Evolutionary conservation across 495 filamentous ascomycete genomes (phyloP), one percentile per base, ranked within the genome.

Genomic region (Pseudoneurospora amorphoporcata): DNA sequence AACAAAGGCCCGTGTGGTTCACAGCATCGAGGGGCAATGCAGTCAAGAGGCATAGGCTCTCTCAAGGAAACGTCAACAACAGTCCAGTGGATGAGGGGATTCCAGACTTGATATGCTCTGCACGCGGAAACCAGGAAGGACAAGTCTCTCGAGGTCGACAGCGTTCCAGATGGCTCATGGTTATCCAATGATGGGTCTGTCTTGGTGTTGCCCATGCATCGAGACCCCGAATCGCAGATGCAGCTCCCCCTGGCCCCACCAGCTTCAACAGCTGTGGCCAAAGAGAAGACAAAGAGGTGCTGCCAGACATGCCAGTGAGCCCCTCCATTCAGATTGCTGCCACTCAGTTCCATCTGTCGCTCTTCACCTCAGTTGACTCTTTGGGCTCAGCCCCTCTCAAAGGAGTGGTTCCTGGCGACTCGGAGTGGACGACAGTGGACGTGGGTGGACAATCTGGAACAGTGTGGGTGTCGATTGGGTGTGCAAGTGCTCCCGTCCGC

Each of bases 301-400:
- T 40, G 39, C 39, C 39, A 40, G 39, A 40, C 39, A 2, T 40
- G 39, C 39, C 39, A 53, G 45, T 43, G 73, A 69, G 61, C 72
- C 74, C 74, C 74, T 76, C 74, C 58, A 76, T 72, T 58, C 38
- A 58, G 9, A 38, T 72, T 41, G 73, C 53, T 58, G 69, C 74
- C 74, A 72, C 68, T 76, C 74, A 74, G 53, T 65, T 65, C 53
- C 47, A 61, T 61, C 47, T 53, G 23, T 58, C 47, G 0, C 45
- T 12, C 23, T 32, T 53, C n/a, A 58, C 19, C 19, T 61, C 12
- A 61, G 53, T 61, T 61, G 53, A 35, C 53, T 61, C 2, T 47
- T 47, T 61, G 23, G 53, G 23, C 53, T 61, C 53, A 61, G 53
- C 53, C 53, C 12, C 53, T 61, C 53, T 35, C 23, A 32, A 7